Evolutionary conservation across 1,139 yeast genomes (phyloP).

Genomic region (Nakaseomyces sp.): DNA sequence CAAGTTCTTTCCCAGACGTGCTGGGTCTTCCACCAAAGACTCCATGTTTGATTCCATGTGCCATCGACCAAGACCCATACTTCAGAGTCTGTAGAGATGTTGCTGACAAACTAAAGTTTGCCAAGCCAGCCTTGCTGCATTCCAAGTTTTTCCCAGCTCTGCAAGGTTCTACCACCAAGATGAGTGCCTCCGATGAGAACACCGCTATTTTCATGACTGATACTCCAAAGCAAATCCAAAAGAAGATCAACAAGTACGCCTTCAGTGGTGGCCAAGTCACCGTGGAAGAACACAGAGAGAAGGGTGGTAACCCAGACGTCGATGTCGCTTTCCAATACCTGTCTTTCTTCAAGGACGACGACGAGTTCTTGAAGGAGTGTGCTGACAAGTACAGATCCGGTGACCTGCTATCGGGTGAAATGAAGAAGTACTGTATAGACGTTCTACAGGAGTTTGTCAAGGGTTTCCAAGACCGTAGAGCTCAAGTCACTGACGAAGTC

Average conservation of each 20-base stretch:
- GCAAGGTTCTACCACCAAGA: slow-evolving; percentile 93
- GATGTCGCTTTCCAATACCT: slow-evolving; percentile 94
- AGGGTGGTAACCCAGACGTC: slow-evolving; percentile 91
- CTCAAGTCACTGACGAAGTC: slow-evolving; percentile 54
- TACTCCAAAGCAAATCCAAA: slow-evolving; percentile 82
- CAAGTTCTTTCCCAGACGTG: slow-evolving; percentile 90
- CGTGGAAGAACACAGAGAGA: slow-evolving; percentile 77
- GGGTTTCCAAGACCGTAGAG: slow-evolving; percentile 73
- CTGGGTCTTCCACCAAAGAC: slow-evolving; percentile 78
- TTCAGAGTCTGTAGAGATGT: slow-evolving; percentile 97
- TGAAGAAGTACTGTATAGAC: slow-evolving; percentile 81
- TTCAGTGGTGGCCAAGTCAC: slow-evolving; percentile 91
- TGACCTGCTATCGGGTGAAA: slow-evolving; percentile 80
- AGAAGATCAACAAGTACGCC: slow-evolving; percentile 93
- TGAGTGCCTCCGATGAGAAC: slow-evolving; percentile 86
- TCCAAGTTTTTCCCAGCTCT: slow-evolving; percentile 97
- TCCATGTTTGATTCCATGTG: slow-evolving; percentile 97
- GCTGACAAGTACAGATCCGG: slow-evolving; percentile 69
- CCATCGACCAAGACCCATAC: slow-evolving; percentile 98
- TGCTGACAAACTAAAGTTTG: slow-evolving; percentile 80
- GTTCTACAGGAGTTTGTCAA: slow-evolving; percentile 70
- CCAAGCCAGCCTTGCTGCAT: slow-evolving; percentile 88
- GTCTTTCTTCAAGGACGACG: slow-evolving; percentile 83
- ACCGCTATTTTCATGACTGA: slow-evolving; percentile 92
- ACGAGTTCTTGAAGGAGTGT: slow-evolving; percentile 58